phyloP scores from a whole-genome alignment of 2,329 filamentous ascomycete genomes.

The Rasamsonia emersonii region DNA sequence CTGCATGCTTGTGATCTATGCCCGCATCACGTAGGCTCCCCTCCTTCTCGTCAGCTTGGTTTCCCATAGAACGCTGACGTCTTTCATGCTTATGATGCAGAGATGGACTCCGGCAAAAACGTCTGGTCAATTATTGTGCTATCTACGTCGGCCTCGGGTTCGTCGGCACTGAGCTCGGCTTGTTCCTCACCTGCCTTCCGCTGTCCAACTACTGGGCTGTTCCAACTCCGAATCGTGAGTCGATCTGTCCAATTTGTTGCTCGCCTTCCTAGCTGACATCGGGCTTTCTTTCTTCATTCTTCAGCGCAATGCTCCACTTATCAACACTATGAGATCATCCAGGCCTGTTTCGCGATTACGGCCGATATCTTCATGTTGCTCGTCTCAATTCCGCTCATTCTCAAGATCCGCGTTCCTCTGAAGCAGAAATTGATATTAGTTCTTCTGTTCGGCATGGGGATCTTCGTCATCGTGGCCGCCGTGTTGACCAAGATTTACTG shows the following conservation, averaged over 20 bases:
- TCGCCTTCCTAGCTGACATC: constrained; percentile 5
- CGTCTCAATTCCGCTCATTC: constrained; percentile 35
- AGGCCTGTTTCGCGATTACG: constrained; percentile 38
- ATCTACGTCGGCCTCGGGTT: constrained; percentile 40
- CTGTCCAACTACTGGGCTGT: constrained; percentile 45
- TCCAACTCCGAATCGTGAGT: constrained; percentile 30
- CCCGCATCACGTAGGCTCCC: constrained; percentile 37
- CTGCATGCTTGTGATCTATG: constrained; percentile 47
- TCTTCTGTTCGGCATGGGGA: constrained; percentile 36
- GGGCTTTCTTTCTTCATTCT: neutral
- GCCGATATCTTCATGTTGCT: constrained; percentile 36
- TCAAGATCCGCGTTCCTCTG: constrained; percentile 31
- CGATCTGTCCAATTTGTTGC: too few relatives aligned
- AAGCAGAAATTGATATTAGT: constrained; percentile 37
- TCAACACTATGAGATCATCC: constrained; percentile 38
- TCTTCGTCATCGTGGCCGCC: constrained; percentile 41
- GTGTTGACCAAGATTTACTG: constrained; percentile 43
- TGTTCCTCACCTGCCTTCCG: constrained; percentile 45
- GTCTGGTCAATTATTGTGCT: constrained; percentile 28
- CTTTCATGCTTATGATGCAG: constrained; percentile 6
- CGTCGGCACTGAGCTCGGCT: constrained; percentile 40
- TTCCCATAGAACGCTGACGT: neutral
- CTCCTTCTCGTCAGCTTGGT: neutral
- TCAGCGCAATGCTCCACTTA: constrained; percentile 35
- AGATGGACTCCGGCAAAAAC: constrained; percentile 25